Evolutionary conservation across 148 eudicot genomes (phyloP).

Genomic region (Camellia lanceoleosa): DNA sequence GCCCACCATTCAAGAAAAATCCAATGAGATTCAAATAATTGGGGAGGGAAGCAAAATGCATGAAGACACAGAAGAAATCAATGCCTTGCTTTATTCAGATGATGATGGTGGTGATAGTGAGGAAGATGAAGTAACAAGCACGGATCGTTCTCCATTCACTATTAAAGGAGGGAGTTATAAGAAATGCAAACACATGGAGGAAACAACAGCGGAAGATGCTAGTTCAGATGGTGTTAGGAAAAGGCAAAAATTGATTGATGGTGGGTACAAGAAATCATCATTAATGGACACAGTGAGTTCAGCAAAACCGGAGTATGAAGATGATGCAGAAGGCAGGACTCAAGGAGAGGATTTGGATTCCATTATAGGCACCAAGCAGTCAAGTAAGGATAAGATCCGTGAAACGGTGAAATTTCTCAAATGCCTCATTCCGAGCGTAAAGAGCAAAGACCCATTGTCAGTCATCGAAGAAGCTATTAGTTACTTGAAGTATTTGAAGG

Average conservation of each 20-base stretch:
- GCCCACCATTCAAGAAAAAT: conserved; percentile 33
- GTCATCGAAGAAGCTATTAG: conserved; percentile 66
- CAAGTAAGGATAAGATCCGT: conserved; percentile 48
- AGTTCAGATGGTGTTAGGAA: conserved; percentile 39
- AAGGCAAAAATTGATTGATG: conserved; percentile 50
- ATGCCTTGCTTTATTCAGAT: conserved; percentile 69
- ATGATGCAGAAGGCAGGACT: conserved; percentile 23
- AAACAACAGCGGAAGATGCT: conserved; percentile 35
- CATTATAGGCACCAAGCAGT: conserved; percentile 25
- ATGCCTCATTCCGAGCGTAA: conserved; percentile 48
- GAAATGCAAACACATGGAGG: conserved; percentile 25
- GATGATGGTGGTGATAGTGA: conserved; percentile 31
- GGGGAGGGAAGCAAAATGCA: conserved; percentile 49
- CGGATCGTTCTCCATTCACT: conserved; percentile 50
- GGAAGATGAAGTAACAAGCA: conserved; percentile 61
- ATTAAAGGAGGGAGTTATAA: conserved; percentile 20
- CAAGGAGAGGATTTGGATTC: conserved; percentile 23
- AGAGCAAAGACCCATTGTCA: conserved; percentile 50
- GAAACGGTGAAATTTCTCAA: conserved; percentile 47
- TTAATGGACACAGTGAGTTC: conserved; percentile 2
- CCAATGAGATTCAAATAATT: conserved; percentile 36
- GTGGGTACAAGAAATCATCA: conserved; percentile 32
- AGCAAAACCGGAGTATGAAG: conserved; percentile 14
- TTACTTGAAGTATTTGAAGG: conserved; percentile 55
- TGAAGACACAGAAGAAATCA: conserved; percentile 72